phyloP scores from a whole-genome alignment of 306 rosid species.

The Corylus avellana region DNA sequence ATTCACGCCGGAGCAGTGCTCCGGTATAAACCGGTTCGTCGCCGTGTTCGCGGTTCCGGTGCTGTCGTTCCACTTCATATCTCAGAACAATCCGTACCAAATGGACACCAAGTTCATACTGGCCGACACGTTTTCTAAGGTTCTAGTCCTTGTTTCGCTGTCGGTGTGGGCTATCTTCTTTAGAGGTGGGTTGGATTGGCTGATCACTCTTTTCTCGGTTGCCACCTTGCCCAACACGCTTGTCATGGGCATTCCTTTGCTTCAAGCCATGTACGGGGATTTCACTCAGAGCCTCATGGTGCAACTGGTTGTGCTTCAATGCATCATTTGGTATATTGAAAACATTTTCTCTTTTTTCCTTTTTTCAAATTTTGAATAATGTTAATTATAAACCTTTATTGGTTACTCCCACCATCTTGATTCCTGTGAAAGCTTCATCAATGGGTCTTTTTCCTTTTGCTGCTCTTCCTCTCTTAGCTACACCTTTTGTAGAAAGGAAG shows the following conservation, averaged over 20 bases:
- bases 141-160: constrained; percentile 33
- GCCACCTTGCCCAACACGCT: constrained; percentile 48
- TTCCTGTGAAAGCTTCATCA: not conserved
- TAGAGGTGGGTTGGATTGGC: constrained; percentile 37
- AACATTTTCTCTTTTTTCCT: not conserved
- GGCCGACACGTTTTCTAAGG: constrained; percentile 46
- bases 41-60: constrained; percentile 51
- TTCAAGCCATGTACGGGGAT: constrained; percentile 49
- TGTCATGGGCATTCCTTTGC: constrained; percentile 53
- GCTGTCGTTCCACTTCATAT: constrained; percentile 47
- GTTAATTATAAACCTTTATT: not conserved
- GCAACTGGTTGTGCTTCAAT: constrained; percentile 49
- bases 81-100: constrained; percentile 45
- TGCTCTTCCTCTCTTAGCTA: not conserved
- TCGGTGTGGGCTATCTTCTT: constrained; percentile 28
- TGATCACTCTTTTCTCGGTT: constrained; percentile 43
- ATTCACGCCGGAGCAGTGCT: constrained; percentile 44
- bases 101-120: constrained; percentile 46
- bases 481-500: not conserved
- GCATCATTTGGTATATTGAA: constrained; percentile 47
- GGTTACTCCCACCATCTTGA: not conserved
- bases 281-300: constrained; percentile 50
- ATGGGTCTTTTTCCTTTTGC: not conserved
- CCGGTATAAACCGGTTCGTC: constrained; percentile 53
- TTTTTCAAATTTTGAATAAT: not conserved